Percentiles rank a stretch among this genome's conserved stretches.
phyloP scores from a whole-genome alignment of 352 stramenopile species.

The Poterioochromonas sp. region DNA sequence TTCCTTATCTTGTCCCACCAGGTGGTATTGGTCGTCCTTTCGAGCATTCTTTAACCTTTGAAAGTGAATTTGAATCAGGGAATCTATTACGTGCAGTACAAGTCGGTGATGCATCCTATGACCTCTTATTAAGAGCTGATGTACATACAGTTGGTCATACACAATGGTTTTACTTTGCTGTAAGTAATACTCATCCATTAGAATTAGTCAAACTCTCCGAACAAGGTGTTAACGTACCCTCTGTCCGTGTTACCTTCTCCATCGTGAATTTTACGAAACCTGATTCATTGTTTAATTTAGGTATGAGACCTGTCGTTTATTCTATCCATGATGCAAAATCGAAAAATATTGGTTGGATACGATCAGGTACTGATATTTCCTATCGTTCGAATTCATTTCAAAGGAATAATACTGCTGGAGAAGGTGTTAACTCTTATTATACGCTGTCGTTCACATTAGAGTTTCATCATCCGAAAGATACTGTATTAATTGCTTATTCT shows the following conservation, averaged over 20 bases:
- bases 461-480: slow-evolving; percentile 64
- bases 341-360: slow-evolving; percentile 59
- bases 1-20: slow-evolving; percentile 43
- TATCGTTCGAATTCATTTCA: slow-evolving; percentile 64
- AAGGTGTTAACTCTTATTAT: slow-evolving; percentile 52
- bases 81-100: slow-evolving; percentile 71
- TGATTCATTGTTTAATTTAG: slow-evolving; percentile 76
- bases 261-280: slow-evolving; percentile 83
- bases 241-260: slow-evolving; percentile 55
- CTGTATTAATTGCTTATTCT: slow-evolving; percentile 74
- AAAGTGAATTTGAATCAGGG: slow-evolving; percentile 79
- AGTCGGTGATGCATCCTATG: slow-evolving; percentile 70
- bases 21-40: slow-evolving; percentile 32
- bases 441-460: slow-evolving; percentile 74
- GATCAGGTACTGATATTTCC: slow-evolving; percentile 63
- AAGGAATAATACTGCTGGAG: slow-evolving; percentile 12
- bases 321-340: slow-evolving; percentile 56
- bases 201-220: not conserved
- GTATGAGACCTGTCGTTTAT: slow-evolving; percentile 77
- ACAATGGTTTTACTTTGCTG: slow-evolving; percentile 87
- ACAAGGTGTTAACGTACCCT: not conserved
- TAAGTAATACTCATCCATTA: slow-evolving; percentile 59
- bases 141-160: slow-evolving; percentile 65
- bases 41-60: slow-evolving; percentile 63
- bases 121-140: slow-evolving; percentile 71